phyloP scores from a whole-genome alignment of 495 filamentous ascomycete genomes.

The Astrocystis sublimbata region DNA sequence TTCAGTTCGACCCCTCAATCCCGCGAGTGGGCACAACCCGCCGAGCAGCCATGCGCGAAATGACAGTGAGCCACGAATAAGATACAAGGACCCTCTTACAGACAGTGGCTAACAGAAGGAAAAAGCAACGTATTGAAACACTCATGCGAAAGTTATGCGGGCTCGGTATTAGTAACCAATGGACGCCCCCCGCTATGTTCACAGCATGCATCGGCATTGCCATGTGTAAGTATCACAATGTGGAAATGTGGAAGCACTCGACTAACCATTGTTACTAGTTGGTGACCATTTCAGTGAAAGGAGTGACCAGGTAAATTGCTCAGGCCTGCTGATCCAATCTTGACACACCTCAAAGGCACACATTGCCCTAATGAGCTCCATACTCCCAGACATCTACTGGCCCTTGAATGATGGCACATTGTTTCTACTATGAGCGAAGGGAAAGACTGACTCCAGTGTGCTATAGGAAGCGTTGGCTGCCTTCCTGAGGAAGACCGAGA shows the following conservation, averaged over 20 bases:
- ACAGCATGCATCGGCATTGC: conserved; percentile 56
- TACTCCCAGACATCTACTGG: too few relatives aligned
- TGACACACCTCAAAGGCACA: too few relatives aligned
- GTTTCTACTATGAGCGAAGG: too few relatives aligned
- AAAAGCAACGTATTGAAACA: conserved; percentile 39
- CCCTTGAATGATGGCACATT: too few relatives aligned
- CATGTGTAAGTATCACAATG: conserved; percentile 43
- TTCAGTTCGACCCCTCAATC: conserved; percentile 46
- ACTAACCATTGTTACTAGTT: conserved; percentile 34
- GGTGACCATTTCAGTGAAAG: conserved; percentile 47
- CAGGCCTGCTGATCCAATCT: too few relatives aligned
- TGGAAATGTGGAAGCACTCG: background rate
- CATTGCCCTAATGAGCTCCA: too few relatives aligned
- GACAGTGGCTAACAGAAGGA: background rate
- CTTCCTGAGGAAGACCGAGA: conserved; percentile 45
- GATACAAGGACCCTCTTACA: background rate
- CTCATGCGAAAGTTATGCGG: conserved; percentile 52
- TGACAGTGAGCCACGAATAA: conserved; percentile 30
- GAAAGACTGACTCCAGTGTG: too few relatives aligned
- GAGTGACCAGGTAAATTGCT: too few relatives aligned
- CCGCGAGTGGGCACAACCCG: conserved; percentile 36
- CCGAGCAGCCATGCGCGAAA: conserved; percentile 30
- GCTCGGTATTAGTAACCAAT: conserved; percentile 52
- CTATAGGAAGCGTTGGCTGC: conserved; percentile 44
- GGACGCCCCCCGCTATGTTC: conserved; percentile 55